Percentiles rank a stretch among this genome's conserved stretches.
These are phyloP conservation scores for Raffaelea ambrosiae DNA, from an alignment of 2,329 filamentous ascomycete species.

Conservation along the genomic window DNA sequence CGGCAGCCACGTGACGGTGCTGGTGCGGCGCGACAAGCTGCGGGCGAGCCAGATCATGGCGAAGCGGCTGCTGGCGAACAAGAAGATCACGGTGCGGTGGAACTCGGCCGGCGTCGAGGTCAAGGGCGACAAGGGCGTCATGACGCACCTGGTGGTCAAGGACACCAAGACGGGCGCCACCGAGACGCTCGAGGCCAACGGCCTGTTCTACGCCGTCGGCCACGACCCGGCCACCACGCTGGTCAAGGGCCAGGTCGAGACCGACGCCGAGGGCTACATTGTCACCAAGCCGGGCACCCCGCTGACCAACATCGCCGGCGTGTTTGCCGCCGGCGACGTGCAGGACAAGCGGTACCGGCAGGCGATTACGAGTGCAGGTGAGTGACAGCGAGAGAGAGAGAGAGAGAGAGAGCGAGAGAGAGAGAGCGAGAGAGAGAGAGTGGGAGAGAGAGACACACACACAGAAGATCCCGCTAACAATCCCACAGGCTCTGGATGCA, in stretches of 20 bases:
- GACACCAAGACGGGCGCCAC: slow-evolving; percentile 66
- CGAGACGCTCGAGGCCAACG: slow-evolving; percentile 82
- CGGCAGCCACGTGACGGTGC: slow-evolving; percentile 85
- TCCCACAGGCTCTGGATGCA: slow-evolving; percentile 71
- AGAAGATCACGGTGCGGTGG: slow-evolving; percentile 86
- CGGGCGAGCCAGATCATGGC: slow-evolving; percentile 91
- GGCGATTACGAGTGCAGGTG: slow-evolving; percentile 94
- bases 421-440: neutral
- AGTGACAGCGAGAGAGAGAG: slow-evolving; percentile 23
- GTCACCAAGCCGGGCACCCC: slow-evolving; percentile 82
- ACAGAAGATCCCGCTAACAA: no score
- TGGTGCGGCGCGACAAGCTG: slow-evolving; percentile 80
- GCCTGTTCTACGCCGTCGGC: slow-evolving; percentile 94
- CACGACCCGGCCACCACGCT: slow-evolving; percentile 90
- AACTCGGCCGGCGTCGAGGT: slow-evolving; percentile 77
- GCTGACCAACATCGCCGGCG: slow-evolving; percentile 78
- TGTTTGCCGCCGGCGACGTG: slow-evolving; percentile 95
- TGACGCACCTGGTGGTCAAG: slow-evolving; percentile 81
- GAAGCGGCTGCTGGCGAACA: slow-evolving; percentile 68
- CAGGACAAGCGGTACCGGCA: slow-evolving; percentile 98
- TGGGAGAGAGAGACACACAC: no score
- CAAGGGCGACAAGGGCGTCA: slow-evolving; percentile 74
- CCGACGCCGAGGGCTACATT: slow-evolving; percentile 86
- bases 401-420: no score
- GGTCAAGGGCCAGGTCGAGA: slow-evolving; percentile 78